These are phyloP conservation scores for Ogataea neopini DNA, from an alignment of 805 yeast species.

Conservation along the genomic window DNA sequence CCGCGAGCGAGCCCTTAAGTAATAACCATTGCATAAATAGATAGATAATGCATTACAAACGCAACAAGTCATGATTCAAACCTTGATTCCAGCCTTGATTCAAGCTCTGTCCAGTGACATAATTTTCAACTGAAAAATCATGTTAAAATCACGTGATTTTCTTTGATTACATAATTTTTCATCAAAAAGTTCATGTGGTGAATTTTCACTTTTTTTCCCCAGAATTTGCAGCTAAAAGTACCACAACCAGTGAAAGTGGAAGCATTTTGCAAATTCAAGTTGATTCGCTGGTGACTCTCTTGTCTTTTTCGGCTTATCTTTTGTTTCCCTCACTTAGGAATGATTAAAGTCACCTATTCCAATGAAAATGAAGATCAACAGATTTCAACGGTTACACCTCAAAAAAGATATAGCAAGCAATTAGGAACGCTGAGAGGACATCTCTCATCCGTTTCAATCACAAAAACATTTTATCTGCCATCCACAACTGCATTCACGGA, in stretches of 20 bases:
- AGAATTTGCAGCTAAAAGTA: background rate
- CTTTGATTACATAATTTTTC: background rate
- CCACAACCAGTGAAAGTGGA: background rate
- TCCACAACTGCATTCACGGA: slow-evolving; percentile 14
- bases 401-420: slow-evolving; percentile 2
- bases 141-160: background rate
- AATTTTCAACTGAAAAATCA: no score
- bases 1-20: no score
- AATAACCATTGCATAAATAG: no score
- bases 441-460: slow-evolving; percentile 9
- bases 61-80: no score
- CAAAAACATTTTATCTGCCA: slow-evolving; percentile 22
- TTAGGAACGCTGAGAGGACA: slow-evolving; percentile 25
- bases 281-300: background rate
- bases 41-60: no score
- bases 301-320: background rate
- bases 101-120: no score
- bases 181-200: background rate
- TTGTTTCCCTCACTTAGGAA: background rate
- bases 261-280: no score
- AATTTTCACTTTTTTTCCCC: background rate
- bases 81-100: no score
- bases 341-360: slow-evolving; percentile 5
- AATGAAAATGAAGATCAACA: background rate
- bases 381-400: background rate